phyloP scores from a whole-genome alignment of 257 asterid species.

The Ophiorrhiza pumila region DNA sequence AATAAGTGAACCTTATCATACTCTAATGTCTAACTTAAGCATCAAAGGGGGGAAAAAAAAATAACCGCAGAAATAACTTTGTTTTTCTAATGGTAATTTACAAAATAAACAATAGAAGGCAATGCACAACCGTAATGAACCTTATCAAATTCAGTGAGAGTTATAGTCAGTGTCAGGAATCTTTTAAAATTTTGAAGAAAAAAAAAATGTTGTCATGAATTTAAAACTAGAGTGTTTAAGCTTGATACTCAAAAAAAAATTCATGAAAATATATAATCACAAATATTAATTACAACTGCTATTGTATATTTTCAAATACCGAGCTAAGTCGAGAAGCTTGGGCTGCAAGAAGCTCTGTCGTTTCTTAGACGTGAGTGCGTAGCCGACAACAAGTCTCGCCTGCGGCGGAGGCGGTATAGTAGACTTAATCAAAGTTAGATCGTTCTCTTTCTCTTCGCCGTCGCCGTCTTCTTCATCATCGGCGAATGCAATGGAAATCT shows the following conservation, averaged over 20 bases:
- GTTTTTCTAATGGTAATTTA: not conserved
- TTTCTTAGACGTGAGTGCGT: conserved; percentile 69
- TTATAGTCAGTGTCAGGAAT: not conserved
- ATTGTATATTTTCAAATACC: conserved; percentile 40
- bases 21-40: not conserved
- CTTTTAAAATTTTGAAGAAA: not conserved
- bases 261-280: not conserved
- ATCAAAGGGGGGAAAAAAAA: not conserved
- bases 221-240: not conserved
- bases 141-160: not conserved
- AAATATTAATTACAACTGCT: not conserved
- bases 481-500: conserved; percentile 8
- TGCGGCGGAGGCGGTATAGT: conserved; percentile 18
- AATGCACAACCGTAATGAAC: not conserved
- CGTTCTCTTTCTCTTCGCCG: conserved; percentile 7
- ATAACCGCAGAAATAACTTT: not conserved
- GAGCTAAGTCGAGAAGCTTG: conserved; percentile 49
- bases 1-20: not conserved
- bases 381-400: conserved; percentile 48
- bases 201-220: not conserved
- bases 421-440: conserved; percentile 4
- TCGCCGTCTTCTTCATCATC: conserved; percentile 19
- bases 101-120: not conserved
- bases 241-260: not conserved
- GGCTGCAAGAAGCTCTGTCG: conserved; percentile 65